Conservation (phyloP, 495 filamentous ascomycete species). For the Talaromyces trachyspermus region DNA sequence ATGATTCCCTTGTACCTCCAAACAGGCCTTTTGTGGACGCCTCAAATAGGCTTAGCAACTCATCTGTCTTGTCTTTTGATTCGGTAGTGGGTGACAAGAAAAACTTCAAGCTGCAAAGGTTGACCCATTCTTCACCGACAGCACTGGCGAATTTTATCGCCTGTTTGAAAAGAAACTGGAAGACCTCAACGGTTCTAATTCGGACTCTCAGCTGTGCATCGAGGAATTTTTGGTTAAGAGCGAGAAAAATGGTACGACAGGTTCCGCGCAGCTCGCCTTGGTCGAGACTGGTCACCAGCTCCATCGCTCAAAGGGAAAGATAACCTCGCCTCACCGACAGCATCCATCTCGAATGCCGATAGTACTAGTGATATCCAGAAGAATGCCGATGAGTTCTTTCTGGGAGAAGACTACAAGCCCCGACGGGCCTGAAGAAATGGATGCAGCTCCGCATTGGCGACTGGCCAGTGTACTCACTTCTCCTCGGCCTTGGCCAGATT, state of each 20-base stretch:
- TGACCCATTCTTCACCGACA: conserved; percentile 65
- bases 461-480: conserved; percentile 68
- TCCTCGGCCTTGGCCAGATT: conserved; percentile 57
- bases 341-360: conserved; percentile 32
- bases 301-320: conserved; percentile 30
- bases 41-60: conserved; percentile 31
- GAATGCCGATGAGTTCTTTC: conserved; percentile 47
- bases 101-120: conserved; percentile 60
- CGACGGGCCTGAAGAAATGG: conserved; percentile 53
- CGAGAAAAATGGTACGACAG: conserved; percentile 65
- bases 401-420: conserved; percentile 60
- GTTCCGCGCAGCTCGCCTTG: conserved; percentile 51
- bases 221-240: conserved; percentile 60
- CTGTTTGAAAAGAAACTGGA: conserved; percentile 56
- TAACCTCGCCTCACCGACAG: conserved; percentile 23
- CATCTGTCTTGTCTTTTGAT: conserved; percentile 44
- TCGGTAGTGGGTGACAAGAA: conserved; percentile 55
- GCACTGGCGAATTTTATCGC: conserved; percentile 53
- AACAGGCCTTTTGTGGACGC: conserved; percentile 26
- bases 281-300: conserved; percentile 39
- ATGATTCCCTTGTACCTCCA: conserved; percentile 30
- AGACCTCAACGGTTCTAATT: conserved; percentile 48
- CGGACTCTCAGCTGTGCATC: conserved; percentile 55
- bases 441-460: conserved; percentile 44
- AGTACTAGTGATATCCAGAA: conserved; percentile 9